Evolutionary conservation across 2,329 filamentous ascomycete genomes (phyloP), one percentile per base, ranked within the genome.

Genomic region (Xylaria sp.): DNA sequence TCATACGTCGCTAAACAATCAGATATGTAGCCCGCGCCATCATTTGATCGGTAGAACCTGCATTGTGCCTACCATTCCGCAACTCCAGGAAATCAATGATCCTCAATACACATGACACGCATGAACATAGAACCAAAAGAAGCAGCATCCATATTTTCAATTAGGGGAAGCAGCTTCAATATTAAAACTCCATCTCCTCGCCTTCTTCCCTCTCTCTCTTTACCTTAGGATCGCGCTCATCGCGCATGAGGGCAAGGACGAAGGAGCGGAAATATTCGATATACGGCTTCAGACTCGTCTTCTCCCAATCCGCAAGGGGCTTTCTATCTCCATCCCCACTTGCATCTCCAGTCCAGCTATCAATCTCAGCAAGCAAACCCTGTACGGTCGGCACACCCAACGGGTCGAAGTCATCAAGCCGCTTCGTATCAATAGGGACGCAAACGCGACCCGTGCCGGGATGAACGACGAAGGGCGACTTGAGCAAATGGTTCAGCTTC

Each of bases 401-500:
- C 0, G 96, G 96, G 77, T 98, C 93, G 75, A 99, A 99, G 3
- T 90, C 86, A 57, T 96, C 93, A 0, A 95, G 86, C 5, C 82
- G 84, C 41, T 83, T 82, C 0, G 89, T 87, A 78, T 98, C 93
- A 75, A 99, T 98, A 1, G 96, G 96, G 60, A 99, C 96, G 82
- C 96, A 99, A 7, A 99, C 93, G 63, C 95, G 85, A 0, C 96
- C 95, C 0, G 96, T 99, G 20, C 94, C 94, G 0, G 96, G 96
- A 78, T 99, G 96, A 43, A 99, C 91, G 68, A 97, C 95, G 77
- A 99, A 99, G 0, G 96, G 96, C 70, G 91, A 94, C 80, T 99
- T 99, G 74, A 99, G 90, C 86, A 99, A 89, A 86, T 99, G 96
- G 83, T 97, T 98, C 65, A 97, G 89, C 79, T 97, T 97, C 85